Evolutionary conservation across 78 protist genomes (phyloP), one percentile per base, ranked within the genome.

Genomic region (Dictyostelium discoideum): DNA sequence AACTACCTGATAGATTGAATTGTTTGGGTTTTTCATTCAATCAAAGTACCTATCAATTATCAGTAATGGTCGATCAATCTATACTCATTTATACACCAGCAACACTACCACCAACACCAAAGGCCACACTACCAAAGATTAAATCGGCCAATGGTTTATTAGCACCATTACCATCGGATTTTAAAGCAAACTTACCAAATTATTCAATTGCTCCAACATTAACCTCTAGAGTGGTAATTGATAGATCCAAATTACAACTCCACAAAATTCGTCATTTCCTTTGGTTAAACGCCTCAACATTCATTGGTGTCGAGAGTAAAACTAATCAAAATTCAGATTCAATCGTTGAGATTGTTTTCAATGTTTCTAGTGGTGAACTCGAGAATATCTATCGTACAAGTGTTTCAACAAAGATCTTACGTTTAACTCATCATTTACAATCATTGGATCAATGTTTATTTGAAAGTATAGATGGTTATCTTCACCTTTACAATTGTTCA

Each of bases 401-500:
- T 2, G 14, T 63, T 5, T 85, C 83, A 57, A 22, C 85, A 4
- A 76, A 83, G 18, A 32, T 82, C 0, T 29, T 82, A 29, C 37
- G 88, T 46, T 6, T 82, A 9, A 22, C 85, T 5, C 18, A 72
- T 37, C 81, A 84, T n/a, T 20, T 60, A 3, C 54, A 78, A 16
- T n/a, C 80, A 3, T 18, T 48, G 29, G 94, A 88, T 32, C 48
- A 46, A 72, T 87, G n/a, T 3, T 16, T 90, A 9, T 80, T 90
- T 82, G 95, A 90, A 54, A 90, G 88, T 42, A 20, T 57, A 1
- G 95, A 90, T 73, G 95, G 95, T n/a, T 50, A 76, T 40, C 65
- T 90, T 16, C 76, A 90, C 26, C 18, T 63, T 26, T 90, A 90
- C 24, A 76, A 65, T 16, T 6, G 46, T 4, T 72, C 72, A 22